These are phyloP conservation scores for Chrysophaeum taylorii DNA, from an alignment of 352 stramenopile genomes.

Conservation along the genomic window DNA sequence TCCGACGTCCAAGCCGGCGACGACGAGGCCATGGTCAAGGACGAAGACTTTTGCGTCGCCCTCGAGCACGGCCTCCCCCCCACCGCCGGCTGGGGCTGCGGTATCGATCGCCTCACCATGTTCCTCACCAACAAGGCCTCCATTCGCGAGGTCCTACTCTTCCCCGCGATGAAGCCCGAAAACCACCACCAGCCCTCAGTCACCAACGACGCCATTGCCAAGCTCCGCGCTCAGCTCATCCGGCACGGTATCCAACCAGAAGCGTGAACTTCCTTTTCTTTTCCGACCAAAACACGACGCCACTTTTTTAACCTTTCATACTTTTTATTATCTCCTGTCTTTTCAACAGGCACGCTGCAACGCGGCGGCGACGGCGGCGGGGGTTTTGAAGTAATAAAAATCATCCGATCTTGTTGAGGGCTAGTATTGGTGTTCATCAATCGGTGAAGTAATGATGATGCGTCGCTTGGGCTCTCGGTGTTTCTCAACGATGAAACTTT, in stretches of 20 bases:
- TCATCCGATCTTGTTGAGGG: no score
- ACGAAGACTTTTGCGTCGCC: slow-evolving; percentile 92
- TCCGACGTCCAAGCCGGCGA: slow-evolving; percentile 56
- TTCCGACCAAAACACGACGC: no score
- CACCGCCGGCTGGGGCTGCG: slow-evolving; percentile 90
- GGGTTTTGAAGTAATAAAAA: no score
- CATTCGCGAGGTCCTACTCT: slow-evolving; percentile 98
- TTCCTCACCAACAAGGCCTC: slow-evolving; percentile 95
- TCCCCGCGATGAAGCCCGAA: slow-evolving; percentile 96
- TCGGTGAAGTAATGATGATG: no score
- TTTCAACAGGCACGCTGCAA: no score
- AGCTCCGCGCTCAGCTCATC: slow-evolving; percentile 5
- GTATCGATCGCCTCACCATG: slow-evolving; percentile 95
- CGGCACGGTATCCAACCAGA: not conserved
- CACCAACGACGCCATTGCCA: not conserved
- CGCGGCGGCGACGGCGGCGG: no score
- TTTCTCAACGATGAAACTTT: not conserved
- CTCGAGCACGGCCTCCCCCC: slow-evolving; percentile 93
- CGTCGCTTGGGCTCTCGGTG: no score
- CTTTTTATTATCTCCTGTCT: no score
- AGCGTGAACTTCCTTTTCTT: no score
- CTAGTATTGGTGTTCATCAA: no score
- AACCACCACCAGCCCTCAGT: not conserved
- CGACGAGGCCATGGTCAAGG: slow-evolving; percentile 81
- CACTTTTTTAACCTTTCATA: no score